phyloP scores from a whole-genome alignment of 345 rosid species.

The Rhizophora apiculata region DNA sequence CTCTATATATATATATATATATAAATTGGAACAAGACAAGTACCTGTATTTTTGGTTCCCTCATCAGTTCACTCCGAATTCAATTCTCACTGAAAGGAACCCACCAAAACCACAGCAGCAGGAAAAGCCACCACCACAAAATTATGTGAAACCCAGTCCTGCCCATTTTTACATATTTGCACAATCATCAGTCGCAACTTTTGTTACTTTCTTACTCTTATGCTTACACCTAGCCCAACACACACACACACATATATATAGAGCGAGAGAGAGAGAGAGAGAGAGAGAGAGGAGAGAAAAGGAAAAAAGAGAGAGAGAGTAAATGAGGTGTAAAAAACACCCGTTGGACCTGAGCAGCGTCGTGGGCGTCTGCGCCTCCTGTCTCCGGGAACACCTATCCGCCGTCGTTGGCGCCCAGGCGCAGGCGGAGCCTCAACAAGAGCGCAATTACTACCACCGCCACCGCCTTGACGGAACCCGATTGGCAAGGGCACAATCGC shows the following conservation, averaged over 20 bases:
- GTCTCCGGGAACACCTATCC: slow-evolving; percentile 77
- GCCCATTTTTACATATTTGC: background rate
- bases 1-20: background rate
- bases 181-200: background rate
- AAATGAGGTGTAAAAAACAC: slow-evolving; percentile 86
- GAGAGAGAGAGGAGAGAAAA: too few relatives aligned
- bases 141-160: background rate
- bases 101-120: too few relatives aligned
- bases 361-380: slow-evolving; percentile 88
- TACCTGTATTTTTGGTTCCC: slow-evolving; percentile 10
- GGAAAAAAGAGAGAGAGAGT: background rate
- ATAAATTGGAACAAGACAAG: slow-evolving; percentile 18
- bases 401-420: slow-evolving; percentile 48
- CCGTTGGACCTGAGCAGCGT: slow-evolving; percentile 55
- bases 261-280: background rate
- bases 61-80: slow-evolving; percentile 25
- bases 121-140: background rate
- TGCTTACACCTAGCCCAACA: too few relatives aligned
- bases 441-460: background rate
- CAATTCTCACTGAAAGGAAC: background rate
- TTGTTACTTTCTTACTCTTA: too few relatives aligned
- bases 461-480: background rate
- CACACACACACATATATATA: too few relatives aligned
- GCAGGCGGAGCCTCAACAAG: slow-evolving; percentile 22
- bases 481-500: slow-evolving; percentile 7